Percentiles rank a stretch among this genome's conserved stretches.
These are phyloP conservation scores for Hymenoscyphus infarciens DNA, from an alignment of 2,329 filamentous ascomycete species.

Conservation along the genomic window DNA sequence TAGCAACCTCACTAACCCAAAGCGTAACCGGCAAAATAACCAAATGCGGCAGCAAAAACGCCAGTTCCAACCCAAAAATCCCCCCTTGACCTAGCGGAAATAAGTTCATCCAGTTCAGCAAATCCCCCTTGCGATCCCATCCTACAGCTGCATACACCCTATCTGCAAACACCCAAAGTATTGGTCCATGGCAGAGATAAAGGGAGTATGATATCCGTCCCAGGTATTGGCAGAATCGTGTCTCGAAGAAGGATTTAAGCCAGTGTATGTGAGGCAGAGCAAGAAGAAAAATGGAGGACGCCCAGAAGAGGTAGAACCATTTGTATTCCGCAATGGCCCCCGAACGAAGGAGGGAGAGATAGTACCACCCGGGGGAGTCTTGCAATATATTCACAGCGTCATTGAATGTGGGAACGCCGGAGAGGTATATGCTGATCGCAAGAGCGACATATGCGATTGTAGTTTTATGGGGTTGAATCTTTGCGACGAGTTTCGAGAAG, in stretches of 20 bases:
- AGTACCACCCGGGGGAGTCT: conserved; percentile 47
- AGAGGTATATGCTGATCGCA: conserved; percentile 50
- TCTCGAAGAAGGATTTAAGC: conserved; percentile 58
- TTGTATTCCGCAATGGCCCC: conserved; percentile 63
- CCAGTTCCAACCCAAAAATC: conserved; percentile 42
- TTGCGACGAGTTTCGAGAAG: conserved; percentile 43
- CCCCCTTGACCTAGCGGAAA: conserved; percentile 61
- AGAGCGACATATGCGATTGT: conserved; percentile 53
- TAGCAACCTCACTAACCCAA: conserved; percentile 44
- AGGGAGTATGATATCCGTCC: conserved; percentile 59
- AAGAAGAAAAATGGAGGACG: conserved; percentile 53
- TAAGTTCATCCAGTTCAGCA: conserved; percentile 56
- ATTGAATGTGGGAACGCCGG: conserved; percentile 55
- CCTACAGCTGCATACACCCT: conserved; percentile 60
- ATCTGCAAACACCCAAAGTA: conserved; percentile 58
- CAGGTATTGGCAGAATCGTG: conserved; percentile 56
- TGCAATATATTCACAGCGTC: conserved; percentile 47
- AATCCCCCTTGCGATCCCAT: conserved; percentile 43
- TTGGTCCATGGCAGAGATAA: conserved; percentile 62
- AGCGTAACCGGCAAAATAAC: conserved; percentile 45
- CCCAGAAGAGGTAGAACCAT: conserved; percentile 66
- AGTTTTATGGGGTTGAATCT: conserved; percentile 46
- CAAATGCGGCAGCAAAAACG: conserved; percentile 56
- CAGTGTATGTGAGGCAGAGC: conserved; percentile 53
- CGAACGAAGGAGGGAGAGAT: conserved; percentile 52